Conservation (phyloP, 257 asterid genomes). For the Cruciata laevipes region DNA sequence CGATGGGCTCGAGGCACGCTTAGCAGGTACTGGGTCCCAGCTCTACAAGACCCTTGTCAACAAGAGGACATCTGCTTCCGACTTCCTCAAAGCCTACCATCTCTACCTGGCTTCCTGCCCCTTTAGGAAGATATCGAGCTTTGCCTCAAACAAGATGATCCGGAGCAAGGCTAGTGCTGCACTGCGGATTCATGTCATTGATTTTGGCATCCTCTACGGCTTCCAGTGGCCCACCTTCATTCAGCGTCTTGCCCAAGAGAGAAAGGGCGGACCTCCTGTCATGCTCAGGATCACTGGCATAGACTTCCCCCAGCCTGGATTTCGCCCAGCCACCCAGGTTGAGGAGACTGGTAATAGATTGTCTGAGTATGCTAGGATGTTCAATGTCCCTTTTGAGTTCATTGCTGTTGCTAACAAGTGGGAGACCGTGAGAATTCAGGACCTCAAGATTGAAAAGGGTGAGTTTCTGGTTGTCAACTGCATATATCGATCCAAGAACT, state of each 20-base stretch:
- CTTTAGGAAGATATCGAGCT: constrained; percentile 17
- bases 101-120: constrained; percentile 22
- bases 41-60: constrained; percentile 16
- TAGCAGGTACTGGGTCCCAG: constrained; percentile 18
- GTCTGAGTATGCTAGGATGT: constrained; percentile 18
- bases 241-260: constrained; percentile 10
- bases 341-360: constrained; percentile 22
- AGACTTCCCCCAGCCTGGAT: constrained; percentile 25
- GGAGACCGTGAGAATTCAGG: constrained; percentile 15
- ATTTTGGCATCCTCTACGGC: constrained; percentile 22
- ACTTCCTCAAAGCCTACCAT: constrained; percentile 23
- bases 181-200: constrained; percentile 18
- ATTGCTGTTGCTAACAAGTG: constrained; percentile 20
- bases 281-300: constrained; percentile 21
- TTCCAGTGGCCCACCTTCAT: constrained; percentile 22
- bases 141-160: constrained; percentile 15
- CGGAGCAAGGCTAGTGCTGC: constrained; percentile 2
- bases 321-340: constrained; percentile 18
- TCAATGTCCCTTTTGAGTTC: constrained; percentile 21
- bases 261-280: constrained; percentile 20
- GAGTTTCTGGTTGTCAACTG: constrained; percentile 21
- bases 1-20: constrained; percentile 20
- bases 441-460: constrained; percentile 15
- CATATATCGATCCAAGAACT: constrained; percentile 11
- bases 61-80: constrained; percentile 17